phyloP scores from a whole-genome alignment of 176 grass and related monocot genomes.

The Ananas comosus region DNA sequence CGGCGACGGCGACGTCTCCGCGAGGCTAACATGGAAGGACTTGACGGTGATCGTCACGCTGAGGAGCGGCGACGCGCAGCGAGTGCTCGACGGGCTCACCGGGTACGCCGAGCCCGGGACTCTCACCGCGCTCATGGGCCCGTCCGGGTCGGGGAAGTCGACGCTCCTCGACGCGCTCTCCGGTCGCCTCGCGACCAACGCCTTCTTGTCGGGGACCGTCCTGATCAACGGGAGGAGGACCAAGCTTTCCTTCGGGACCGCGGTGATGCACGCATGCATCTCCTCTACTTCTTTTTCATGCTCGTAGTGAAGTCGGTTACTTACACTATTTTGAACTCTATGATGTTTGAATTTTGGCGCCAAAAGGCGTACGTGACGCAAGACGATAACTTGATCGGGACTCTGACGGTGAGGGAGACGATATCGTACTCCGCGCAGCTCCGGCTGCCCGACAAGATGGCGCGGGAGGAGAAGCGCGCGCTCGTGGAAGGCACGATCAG shows the following conservation, averaged over 20 bases:
- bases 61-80: constrained; percentile 63
- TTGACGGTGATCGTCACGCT: constrained; percentile 72
- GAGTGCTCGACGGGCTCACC: constrained; percentile 76
- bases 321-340: too few species aligned
- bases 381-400: constrained; percentile 96
- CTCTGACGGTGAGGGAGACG: constrained; percentile 93
- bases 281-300: neutral
- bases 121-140: constrained; percentile 81
- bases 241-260: constrained; percentile 96
- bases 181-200: constrained; percentile 83
- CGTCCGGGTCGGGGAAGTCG: constrained; percentile 94
- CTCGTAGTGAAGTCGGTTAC: neutral
- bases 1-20: constrained; percentile 76
- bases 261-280: constrained; percentile 28
- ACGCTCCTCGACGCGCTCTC: constrained; percentile 90
- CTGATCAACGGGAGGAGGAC: constrained; percentile 90
- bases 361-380: constrained; percentile 97
- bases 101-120: constrained; percentile 84
- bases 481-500: constrained; percentile 88
- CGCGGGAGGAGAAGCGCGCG: constrained; percentile 68
- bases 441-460: constrained; percentile 92
- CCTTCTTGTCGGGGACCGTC: constrained; percentile 72
- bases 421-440: constrained; percentile 90
- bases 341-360: too few species aligned
- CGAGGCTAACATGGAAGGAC: constrained; percentile 96